Evolutionary conservation across 2,329 filamentous ascomycete genomes (phyloP).

Genomic region (Verticillium klebahnii): DNA sequence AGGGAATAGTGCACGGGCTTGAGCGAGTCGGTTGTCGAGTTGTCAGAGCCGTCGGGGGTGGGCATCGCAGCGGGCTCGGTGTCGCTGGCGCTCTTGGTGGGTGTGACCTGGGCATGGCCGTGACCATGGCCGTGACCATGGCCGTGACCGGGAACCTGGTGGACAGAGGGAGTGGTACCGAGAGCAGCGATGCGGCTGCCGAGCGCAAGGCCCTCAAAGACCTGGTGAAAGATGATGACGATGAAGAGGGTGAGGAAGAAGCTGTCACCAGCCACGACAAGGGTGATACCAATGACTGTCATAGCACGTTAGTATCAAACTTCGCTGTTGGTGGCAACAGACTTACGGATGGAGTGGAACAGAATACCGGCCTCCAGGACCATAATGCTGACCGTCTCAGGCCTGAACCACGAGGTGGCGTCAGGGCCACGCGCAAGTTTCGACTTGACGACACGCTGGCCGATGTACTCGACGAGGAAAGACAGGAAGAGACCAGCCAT

Average conservation of each 20-base stretch:
- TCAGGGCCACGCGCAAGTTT: conserved; percentile 18
- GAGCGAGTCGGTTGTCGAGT: conserved; percentile 3
- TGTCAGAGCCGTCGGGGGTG: not conserved
- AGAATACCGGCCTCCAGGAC: conserved; percentile 71
- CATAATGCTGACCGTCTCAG: conserved; percentile 55
- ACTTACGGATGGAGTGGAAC: conserved; percentile 66
- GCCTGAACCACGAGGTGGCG: conserved; percentile 20
- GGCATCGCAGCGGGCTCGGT: not conserved
- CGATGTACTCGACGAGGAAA: conserved; percentile 65
- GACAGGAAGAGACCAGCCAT: conserved; percentile 72
- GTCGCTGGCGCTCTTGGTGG: conserved; percentile 7
- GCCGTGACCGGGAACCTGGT: conserved; percentile 8
- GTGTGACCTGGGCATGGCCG: not conserved
- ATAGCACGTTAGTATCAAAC: conserved; percentile 7
- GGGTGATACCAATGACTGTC: conserved; percentile 57
- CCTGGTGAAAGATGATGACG: conserved; percentile 74
- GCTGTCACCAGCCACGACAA: conserved; percentile 54
- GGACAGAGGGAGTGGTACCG: conserved; percentile 20
- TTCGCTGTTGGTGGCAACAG: not conserved
- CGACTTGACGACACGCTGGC: conserved; percentile 50
- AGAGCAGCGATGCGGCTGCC: conserved; percentile 65
- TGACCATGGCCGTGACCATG: conserved; percentile 13
- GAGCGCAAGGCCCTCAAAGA: conserved; percentile 73
- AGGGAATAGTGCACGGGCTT: conserved; percentile 24
- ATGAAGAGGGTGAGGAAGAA: conserved; percentile 54